Base-by-base conservation (phyloP, 192 early-diverging fungal species). In the Gigaspora rosea region DNA sequence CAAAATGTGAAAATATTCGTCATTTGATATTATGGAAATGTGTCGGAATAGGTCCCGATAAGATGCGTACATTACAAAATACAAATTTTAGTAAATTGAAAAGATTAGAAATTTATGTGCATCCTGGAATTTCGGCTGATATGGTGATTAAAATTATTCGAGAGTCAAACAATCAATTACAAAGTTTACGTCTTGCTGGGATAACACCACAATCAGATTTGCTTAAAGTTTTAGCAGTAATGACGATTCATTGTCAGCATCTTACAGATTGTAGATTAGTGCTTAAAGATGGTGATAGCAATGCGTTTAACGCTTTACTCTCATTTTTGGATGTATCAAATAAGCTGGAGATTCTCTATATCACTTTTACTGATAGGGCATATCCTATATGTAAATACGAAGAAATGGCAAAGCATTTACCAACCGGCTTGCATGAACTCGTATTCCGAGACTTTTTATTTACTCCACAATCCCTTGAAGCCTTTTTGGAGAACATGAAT, bases 91-190 rank as follows among this genome's bases (percentile, higher is more conserved):
- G 32, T 6, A 22, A 32, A 62, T 32, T 62, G 11, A 22, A 32
- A 32, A 62, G 61, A 62, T 62, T 62, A 32, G 61, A 62, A 62
- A 27, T 62, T 62, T 62, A 62, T 13, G 61, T 62, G 11, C 61
- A 62, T 62, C 61, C 61, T 0, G 61, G 61, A 62, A 15, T 62
- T 13, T 22, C 61, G 27, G 61, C 61, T 35, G 61, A 62, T 32
- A 62, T 62, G 61, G 61, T 62, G 33, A 62, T 62, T 62, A 62
- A 62, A 62, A 62, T 62, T 12, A 62, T 62, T 33, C 22, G 11
- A 62, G 61, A 62, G 13, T 62, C 61, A 33, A 62, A 62, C 33
- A 62, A 62, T 62, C 61, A 62, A 62, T 62, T 62, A 12, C 61
- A 62, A 62, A 62, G 61, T 62, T 62, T 62, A 62, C 61, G 61